Conservation (phyloP, 805 yeast species). For the Suhomyces prunicola region DNA sequence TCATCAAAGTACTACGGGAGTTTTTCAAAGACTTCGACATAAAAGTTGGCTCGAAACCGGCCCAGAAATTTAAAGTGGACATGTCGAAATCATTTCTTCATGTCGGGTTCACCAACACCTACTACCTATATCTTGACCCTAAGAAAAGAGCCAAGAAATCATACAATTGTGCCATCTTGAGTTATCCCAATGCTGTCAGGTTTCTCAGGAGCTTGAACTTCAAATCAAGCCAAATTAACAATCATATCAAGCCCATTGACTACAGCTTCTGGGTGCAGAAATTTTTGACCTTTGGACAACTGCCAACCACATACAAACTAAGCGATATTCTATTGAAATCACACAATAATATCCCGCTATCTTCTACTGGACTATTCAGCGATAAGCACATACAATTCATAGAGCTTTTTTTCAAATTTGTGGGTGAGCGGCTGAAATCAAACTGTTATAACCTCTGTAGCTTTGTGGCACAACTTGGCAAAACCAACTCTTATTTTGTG, state of each 20-base stretch:
- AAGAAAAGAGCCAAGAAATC: background rate
- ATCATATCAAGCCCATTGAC: background rate
- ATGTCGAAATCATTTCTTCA: background rate
- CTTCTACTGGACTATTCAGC: background rate
- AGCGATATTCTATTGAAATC: background rate
- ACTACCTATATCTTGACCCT: background rate
- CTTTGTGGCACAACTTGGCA: background rate
- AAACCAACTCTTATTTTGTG: background rate
- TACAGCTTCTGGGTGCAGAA: background rate
- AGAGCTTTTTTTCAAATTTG: background rate
- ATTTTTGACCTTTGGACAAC: background rate
- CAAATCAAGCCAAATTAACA: background rate
- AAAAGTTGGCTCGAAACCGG: background rate
- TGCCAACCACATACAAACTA: background rate
- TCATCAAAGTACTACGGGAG: background rate
- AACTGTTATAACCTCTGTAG: background rate
- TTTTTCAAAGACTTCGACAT: background rate
- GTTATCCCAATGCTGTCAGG: background rate
- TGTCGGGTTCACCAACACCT: background rate
- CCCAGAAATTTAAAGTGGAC: background rate
- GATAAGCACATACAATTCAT: background rate
- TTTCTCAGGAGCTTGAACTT: background rate
- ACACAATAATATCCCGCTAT: background rate
- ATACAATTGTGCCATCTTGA: background rate
- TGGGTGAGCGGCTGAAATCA: background rate